Conservation (phyloP, 148 eudicot genomes). For the Fallopia convolvulus region DNA sequence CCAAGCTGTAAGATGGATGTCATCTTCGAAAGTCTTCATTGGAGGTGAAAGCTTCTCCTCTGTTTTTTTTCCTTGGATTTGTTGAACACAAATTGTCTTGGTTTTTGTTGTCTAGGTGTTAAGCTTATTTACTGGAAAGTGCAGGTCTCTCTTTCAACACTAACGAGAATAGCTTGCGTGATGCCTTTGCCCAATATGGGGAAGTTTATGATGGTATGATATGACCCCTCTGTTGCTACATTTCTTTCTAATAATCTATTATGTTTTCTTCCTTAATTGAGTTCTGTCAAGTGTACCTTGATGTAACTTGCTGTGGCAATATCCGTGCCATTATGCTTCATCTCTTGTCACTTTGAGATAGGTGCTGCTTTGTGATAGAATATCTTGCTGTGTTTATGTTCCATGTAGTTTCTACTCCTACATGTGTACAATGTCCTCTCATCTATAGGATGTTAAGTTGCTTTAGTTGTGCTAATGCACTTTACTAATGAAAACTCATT, state of each 20-base stretch:
- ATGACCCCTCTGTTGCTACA: not conserved
- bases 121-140: slow-evolving; percentile 7
- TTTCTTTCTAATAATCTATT: not conserved
- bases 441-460: not conserved
- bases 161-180: slow-evolving; percentile 45
- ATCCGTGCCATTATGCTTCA: not conserved
- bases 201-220: slow-evolving; percentile 72
- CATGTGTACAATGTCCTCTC: not conserved
- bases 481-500: not conserved
- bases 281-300: not conserved
- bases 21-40: slow-evolving; percentile 64
- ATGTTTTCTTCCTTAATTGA: not conserved
- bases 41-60: slow-evolving; percentile 46
- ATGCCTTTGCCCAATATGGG: slow-evolving; percentile 65
- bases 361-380: not conserved
- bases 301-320: not conserved
- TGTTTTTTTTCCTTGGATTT: not conserved
- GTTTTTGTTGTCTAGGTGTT: not conserved
- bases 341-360: not conserved
- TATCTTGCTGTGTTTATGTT: not conserved
- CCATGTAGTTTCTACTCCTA: not conserved
- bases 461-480: not conserved
- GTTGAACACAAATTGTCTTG: not conserved
- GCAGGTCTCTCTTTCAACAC: slow-evolving; percentile 69
- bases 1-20: slow-evolving; percentile 71